A percentile compares a stretch with the other conserved stretches of the same genome.
Evolutionary conservation across 306 rosid genomes (phyloP).

Genomic region (Inga leiocalycina): DNA sequence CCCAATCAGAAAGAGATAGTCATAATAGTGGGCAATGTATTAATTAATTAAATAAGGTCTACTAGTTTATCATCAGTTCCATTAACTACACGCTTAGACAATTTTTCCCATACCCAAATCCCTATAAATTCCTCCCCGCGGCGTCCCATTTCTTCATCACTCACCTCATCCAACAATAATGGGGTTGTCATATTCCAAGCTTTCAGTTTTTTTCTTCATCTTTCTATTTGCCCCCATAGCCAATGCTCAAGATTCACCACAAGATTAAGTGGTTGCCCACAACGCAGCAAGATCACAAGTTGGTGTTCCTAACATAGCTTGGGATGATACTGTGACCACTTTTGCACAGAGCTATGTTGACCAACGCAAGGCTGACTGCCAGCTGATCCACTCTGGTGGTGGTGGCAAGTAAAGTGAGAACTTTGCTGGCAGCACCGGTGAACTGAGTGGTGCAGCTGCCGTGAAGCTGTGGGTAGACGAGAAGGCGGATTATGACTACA

Average conservation of each 20-base stretch:
- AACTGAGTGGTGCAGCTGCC: not conserved
- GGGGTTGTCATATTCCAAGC: not conserved
- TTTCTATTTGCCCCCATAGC: not conserved
- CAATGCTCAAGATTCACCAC: conserved; percentile 35
- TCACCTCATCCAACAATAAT: not conserved
- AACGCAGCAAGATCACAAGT: conserved; percentile 31
- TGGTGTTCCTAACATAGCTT: conserved; percentile 13
- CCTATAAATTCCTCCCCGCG: not conserved
- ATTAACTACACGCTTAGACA: too few relatives aligned
- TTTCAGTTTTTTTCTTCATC: not conserved
- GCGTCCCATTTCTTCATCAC: not conserved
- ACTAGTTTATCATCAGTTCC: too few relatives aligned
- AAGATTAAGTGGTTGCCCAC: conserved; percentile 43
- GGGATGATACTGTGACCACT: conserved; percentile 20
- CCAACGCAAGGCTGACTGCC: conserved; percentile 25
- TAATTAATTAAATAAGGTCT: too few relatives aligned
- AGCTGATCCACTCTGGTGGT: conserved; percentile 33
- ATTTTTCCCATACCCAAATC: not conserved
- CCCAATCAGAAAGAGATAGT: too few relatives aligned
- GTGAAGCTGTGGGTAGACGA: conserved; percentile 45
- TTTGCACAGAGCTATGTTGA: conserved; percentile 40
- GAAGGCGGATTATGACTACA: conserved; percentile 42
- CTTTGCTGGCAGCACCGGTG: conserved; percentile 33
- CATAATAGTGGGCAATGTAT: too few relatives aligned
- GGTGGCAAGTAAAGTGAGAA: conserved; percentile 47